These are phyloP conservation scores for Thelonectria rubi DNA, from an alignment of 2,329 filamentous ascomycete species.

Conservation along the genomic window DNA sequence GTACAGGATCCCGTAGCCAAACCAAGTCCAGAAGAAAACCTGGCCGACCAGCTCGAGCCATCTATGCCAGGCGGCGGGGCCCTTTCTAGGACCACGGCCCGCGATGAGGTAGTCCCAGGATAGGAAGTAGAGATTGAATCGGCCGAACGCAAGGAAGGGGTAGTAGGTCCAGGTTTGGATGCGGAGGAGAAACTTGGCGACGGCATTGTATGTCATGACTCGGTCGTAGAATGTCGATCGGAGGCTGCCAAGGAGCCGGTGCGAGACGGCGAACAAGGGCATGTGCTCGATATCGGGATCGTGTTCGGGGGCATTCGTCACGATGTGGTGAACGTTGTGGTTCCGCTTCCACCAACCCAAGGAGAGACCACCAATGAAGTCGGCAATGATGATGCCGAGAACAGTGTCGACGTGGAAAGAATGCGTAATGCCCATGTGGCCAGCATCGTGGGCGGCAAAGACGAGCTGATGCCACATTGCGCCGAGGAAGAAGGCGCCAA, in stretches of 20 bases:
- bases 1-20: constrained; percentile 84
- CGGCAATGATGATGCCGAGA: constrained; percentile 89
- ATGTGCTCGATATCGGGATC: constrained; percentile 95
- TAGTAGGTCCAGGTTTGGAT: constrained; percentile 87
- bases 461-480: constrained; percentile 93
- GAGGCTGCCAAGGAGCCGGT: constrained; percentile 78
- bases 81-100: constrained; percentile 75
- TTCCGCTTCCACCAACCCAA: constrained; percentile 97
- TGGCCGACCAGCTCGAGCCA: constrained; percentile 82
- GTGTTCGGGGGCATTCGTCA: constrained; percentile 94
- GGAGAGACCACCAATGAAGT: constrained; percentile 88
- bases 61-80: constrained; percentile 83
- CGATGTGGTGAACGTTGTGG: constrained; percentile 96
- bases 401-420: constrained; percentile 82
- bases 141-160: constrained; percentile 78
- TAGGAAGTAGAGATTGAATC: constrained; percentile 86
- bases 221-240: constrained; percentile 85
- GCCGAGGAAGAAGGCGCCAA: constrained; percentile 79
- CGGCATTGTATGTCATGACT: constrained; percentile 78
- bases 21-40: constrained; percentile 86
- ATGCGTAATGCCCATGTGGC: constrained; percentile 97
- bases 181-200: constrained; percentile 75
- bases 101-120: constrained; percentile 81
- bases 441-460: constrained; percentile 93
- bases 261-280: constrained; percentile 87